Base-by-base conservation (phyloP, 768 basidiomycete genomes). In the Termitomyces sp. region DNA sequence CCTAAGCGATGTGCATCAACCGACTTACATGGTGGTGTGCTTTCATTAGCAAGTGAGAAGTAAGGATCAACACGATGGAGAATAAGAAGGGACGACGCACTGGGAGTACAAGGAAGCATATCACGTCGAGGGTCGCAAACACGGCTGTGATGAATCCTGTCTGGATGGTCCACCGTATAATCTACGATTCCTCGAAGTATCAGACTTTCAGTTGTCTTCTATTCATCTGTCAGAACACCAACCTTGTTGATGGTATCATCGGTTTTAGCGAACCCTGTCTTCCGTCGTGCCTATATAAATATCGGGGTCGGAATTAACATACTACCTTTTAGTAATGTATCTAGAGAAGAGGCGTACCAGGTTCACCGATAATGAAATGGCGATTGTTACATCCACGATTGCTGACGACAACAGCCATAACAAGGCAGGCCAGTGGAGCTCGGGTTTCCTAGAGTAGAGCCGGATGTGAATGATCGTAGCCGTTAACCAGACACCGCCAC, bases 391-490 rank as follows among this genome's bases (percentile, higher is more conserved):
- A 62, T 81, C 79, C 1, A 75, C 74, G 4, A 76, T 63, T 16
- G 71, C 74, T 3, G 79, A 77, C 12, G 78, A 62, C 6, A 79
- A 62, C 56, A 81, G 74, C 80, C 78, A 81, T 30, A 76, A 51
- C 1, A 81, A 67, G 5, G 78, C 78, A 1, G 76, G 72, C 67
- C 69, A 72, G 53, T 79, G 78, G 5, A 80, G 69, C 60, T 79
- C 73, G 13, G 76, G 75, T 58, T 80, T 80, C 27, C 71, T 68
- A 1, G 69, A 57, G 59, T 77, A 80, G 0, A 70, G 62, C 40
- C 72, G 72, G 30, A 81, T 56, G 33, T 70, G 63, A 0, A 69
- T 60, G 37, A 80, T 67, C 36, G 67, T 67, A 13, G 67, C 65
- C 0, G 71, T 68, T 6, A 77, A 74, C 76, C 78, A 81, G n/a